Conservation (phyloP, 176 grass and related monocot species). For the Cenchrus purpureus region DNA sequence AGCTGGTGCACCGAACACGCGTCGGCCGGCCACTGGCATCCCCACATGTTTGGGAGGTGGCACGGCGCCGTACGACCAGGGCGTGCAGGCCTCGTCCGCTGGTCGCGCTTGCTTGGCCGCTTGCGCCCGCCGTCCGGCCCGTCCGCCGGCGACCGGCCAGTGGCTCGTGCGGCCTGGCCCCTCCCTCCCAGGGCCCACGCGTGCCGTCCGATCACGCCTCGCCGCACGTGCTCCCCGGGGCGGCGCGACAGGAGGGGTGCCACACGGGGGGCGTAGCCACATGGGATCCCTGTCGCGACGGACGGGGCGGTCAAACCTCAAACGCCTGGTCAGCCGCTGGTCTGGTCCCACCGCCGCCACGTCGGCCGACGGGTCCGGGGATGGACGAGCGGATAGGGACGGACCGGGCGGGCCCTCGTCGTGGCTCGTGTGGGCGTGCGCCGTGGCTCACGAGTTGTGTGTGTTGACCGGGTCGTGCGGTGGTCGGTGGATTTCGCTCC, state of each 20-base stretch:
- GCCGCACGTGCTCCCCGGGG: constrained; percentile 30
- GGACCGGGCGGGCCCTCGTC: neutral
- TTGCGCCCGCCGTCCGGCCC: too few relatives aligned
- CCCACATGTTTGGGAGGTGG: constrained; percentile 37
- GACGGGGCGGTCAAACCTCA: constrained; percentile 8
- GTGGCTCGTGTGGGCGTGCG: neutral
- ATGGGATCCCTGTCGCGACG: neutral
- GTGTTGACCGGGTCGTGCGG: too few relatives aligned
- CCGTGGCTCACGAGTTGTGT: neutral
- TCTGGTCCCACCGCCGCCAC: too few relatives aligned
- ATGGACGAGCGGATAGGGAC: too few relatives aligned
- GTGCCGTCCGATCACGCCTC: neutral
- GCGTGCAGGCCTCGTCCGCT: neutral
- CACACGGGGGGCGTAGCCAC: too few relatives aligned
- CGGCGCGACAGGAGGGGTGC: too few relatives aligned
- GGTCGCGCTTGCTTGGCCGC: neutral
- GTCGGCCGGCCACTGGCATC: neutral
- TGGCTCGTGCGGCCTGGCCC: neutral
- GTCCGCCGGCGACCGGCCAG: too few relatives aligned
- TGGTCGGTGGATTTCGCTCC: too few relatives aligned
- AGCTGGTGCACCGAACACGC: neutral
- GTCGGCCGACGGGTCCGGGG: too few relatives aligned
- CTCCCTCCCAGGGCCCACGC: neutral
- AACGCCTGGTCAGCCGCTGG: neutral
- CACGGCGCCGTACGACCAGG: constrained; percentile 31